A percentile compares a stretch with the other conserved stretches of the same genome.
Conservation (phyloP, 345 rosid species). For the Salix dunnii region DNA sequence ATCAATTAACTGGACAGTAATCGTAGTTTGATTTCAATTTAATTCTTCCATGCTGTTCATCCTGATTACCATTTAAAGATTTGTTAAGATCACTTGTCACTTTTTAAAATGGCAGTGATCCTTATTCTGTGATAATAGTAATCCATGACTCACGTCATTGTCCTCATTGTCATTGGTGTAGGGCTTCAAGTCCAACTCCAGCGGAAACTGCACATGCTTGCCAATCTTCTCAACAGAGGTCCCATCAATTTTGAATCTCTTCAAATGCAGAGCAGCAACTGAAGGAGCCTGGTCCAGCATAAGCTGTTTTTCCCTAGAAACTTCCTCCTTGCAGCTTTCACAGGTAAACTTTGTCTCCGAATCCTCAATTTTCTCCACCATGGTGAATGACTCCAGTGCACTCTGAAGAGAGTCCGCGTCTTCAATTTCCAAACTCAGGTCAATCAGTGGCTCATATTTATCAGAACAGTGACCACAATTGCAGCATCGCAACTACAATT, state of each 20-base stretch:
- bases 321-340: slow-evolving; percentile 62
- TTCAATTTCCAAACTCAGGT: slow-evolving; percentile 78
- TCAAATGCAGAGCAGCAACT: slow-evolving; percentile 72
- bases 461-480: slow-evolving; percentile 55
- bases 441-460: slow-evolving; percentile 56
- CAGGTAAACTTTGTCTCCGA: slow-evolving; percentile 52
- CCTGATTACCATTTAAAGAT: neutral
- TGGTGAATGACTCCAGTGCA: slow-evolving; percentile 72
- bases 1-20: neutral
- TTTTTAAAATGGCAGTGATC: neutral
- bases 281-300: slow-evolving; percentile 60
- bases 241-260: slow-evolving; percentile 87
- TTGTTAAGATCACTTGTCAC: neutral
- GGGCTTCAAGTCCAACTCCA: slow-evolving; percentile 76
- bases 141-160: slow-evolving; percentile 39
- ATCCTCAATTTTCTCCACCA: slow-evolving; percentile 74
- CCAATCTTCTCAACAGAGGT: slow-evolving; percentile 57
- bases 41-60: neutral
- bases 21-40: neutral
- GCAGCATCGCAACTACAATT: slow-evolving; percentile 67
- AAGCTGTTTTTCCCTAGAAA: slow-evolving; percentile 72
- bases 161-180: slow-evolving; percentile 34
- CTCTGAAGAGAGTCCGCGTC: slow-evolving; percentile 45
- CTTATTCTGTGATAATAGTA: neutral
- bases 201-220: slow-evolving; percentile 70